Base-by-base conservation (phyloP, 768 basidiomycete species). In the Boletus sp. region DNA sequence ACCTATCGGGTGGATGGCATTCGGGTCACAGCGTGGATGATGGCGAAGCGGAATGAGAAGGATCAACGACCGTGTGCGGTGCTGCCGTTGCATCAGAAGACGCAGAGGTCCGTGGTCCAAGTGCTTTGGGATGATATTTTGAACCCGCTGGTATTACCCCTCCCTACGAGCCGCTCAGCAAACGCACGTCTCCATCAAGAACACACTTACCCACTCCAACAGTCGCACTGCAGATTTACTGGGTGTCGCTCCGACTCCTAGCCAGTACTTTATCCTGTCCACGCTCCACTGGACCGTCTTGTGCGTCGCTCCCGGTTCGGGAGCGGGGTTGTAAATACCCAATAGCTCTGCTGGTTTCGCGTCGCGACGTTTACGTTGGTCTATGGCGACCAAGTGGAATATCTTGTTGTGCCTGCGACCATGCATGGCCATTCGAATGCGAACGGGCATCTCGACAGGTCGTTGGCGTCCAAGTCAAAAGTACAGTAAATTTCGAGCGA, bases 261-360 rank as follows among this genome's bases (percentile, higher is more conserved):
- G 72, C 96, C 96, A 98, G 67, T 91, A 93, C 56, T 81, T 80
- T 70, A 98, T 92, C 69, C 96, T 84, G 64, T 91, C 87, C 28
- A 88, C 86, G 71, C 93, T 94, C 94, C 95, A 98, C 64, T 87
- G 82, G 54, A 98, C 78, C 35, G 82, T 85, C 74, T 94, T 96
- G 62, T 83, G 79, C 24, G 76, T 71, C 56, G 78, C 71, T 37
- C 78, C 80, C 17, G 69, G 77, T 49, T 71, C 72, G 46, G 83
- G 73, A 60, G 80, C 84, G 4, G 92, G 94, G 71, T 92, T 79
- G 76, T 90, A 97, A 47, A 89, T 78, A 33, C 94, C 96, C 47
- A 98, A 76, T 39, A 86, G 80, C 73, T 98, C 96, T 64, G 90
- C 81, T 12, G 96, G 96, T 68, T 85, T 86, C 40, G 87, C 93